phyloP scores from a whole-genome alignment of 148 eudicot genomes.

The Polygonum aviculare region DNA sequence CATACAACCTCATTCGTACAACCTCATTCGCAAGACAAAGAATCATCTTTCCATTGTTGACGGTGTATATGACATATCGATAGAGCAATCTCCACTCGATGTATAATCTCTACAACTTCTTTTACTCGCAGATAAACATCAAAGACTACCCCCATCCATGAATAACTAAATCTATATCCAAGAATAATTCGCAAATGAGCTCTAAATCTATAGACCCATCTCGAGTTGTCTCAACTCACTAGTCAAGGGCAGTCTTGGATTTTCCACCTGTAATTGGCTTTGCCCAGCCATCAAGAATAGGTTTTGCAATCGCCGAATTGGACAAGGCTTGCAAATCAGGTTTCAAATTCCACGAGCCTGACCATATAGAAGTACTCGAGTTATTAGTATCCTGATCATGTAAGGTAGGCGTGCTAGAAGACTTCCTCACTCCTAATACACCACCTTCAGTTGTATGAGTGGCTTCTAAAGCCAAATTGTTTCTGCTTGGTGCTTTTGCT shows the following conservation, averaged over 20 bases:
- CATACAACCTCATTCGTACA: slow-evolving; percentile 1
- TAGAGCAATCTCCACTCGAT: not conserved
- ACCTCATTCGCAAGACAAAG: not conserved
- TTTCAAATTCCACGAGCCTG: slow-evolving; percentile 65
- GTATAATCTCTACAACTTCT: slow-evolving; percentile 3
- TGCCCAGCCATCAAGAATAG: slow-evolving; percentile 72
- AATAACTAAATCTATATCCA: not conserved
- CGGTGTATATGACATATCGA: not conserved
- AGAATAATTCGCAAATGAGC: not conserved
- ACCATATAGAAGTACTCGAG: slow-evolving; percentile 40
- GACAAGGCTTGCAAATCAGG: slow-evolving; percentile 69
- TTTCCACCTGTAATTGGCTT: slow-evolving; percentile 58
- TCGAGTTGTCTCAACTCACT: not conserved
- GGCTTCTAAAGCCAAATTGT: slow-evolving; percentile 21
- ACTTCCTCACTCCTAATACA: slow-evolving; percentile 54
- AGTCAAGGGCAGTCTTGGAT: slow-evolving; percentile 75
- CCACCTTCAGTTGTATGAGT: slow-evolving; percentile 29
- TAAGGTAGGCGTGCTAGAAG: slow-evolving; percentile 72
- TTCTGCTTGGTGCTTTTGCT: slow-evolving; percentile 60
- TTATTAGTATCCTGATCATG: slow-evolving; percentile 48
- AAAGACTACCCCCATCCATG: not conserved
- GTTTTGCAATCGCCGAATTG: slow-evolving; percentile 52
- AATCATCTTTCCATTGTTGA: not conserved
- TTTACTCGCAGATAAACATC: not conserved
- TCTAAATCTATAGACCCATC: not conserved